Percentiles rank a stretch among this genome's conserved stretches.
Evolutionary conservation across 306 rosid species (phyloP).

Genomic region (Fagus crenata): DNA sequence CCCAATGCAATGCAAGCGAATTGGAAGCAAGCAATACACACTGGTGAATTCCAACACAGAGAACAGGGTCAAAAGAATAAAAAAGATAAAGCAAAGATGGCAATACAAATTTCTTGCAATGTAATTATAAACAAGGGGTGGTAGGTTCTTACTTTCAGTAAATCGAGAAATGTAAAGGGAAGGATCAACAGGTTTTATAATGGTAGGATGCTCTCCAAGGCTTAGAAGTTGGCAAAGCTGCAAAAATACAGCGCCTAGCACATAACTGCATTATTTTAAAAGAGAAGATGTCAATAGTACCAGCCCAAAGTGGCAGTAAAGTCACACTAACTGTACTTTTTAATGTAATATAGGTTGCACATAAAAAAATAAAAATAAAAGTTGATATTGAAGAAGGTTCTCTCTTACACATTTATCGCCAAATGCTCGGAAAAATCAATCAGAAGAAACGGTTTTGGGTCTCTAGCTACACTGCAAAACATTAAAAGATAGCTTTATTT

Average conservation of each 20-base stretch:
- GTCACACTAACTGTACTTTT: background rate
- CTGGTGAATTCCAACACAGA: background rate
- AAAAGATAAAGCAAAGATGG: background rate
- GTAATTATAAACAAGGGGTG: conserved; percentile 4
- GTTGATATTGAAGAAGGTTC: conserved; percentile 12
- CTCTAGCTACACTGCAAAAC: conserved; percentile 49
- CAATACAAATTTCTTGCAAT: conserved; percentile 9
- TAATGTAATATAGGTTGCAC: background rate
- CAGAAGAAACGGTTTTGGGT: conserved; percentile 74
- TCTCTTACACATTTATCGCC: conserved; percentile 67
- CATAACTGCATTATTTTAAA: conserved; percentile 54
- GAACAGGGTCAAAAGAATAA: background rate
- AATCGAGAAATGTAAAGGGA: conserved; percentile 65
- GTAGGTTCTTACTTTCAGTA: conserved; percentile 56
- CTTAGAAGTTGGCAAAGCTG: conserved; percentile 76
- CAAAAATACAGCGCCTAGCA: conserved; percentile 73
- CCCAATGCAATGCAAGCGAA: background rate
- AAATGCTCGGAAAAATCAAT: conserved; percentile 75
- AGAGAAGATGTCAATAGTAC: conserved; percentile 16
- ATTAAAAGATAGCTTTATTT: background rate
- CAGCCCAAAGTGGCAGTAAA: conserved; percentile 9
- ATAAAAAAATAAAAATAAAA: conserved; percentile 6
- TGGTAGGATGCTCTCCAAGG: conserved; percentile 64
- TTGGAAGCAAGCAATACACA: background rate
- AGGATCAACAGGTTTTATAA: conserved; percentile 79